Conservation (phyloP, 768 basidiomycete species). For the Russula earlei region DNA sequence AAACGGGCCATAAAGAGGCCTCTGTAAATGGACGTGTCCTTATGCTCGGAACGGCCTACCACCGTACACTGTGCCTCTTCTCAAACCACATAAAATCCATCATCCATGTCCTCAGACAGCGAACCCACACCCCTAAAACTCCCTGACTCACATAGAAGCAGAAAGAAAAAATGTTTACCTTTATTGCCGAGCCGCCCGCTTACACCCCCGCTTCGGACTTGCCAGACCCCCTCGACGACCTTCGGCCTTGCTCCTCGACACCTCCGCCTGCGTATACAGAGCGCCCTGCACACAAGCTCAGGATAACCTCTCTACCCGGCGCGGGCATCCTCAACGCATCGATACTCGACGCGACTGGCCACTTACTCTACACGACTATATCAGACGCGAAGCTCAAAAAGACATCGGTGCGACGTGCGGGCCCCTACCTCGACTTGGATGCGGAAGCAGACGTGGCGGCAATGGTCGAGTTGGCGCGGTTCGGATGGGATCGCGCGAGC, state of each 20-base stretch:
- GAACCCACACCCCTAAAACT: not conserved
- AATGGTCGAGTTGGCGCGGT: not conserved
- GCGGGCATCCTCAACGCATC: constrained; percentile 10
- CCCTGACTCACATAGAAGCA: not conserved
- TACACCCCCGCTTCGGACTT: not conserved
- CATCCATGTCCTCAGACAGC: not conserved
- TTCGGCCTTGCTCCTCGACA: not conserved
- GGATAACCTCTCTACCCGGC: constrained; percentile 8
- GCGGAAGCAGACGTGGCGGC: not conserved
- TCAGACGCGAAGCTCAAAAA: constrained; percentile 14
- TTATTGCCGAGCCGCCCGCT: not conserved
- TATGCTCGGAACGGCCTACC: too few relatives aligned
- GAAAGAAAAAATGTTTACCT: not conserved
- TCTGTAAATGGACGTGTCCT: constrained; percentile 10
- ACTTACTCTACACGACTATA: not conserved
- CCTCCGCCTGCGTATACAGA: constrained; percentile 13
- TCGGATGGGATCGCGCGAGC: constrained; percentile 13
- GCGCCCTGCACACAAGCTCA: not conserved
- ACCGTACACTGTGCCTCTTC: not conserved
- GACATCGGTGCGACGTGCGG: constrained; percentile 5
- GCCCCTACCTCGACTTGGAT: not conserved
- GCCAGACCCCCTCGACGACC: not conserved
- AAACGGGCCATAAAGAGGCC: constrained; percentile 5
- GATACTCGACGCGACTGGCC: constrained; percentile 3
- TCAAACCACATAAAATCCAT: not conserved